Evolutionary conservation across 176 grass and related monocot species (phyloP), one percentile per base, ranked within the genome.

Genomic region (Triticum dicoccoides): DNA sequence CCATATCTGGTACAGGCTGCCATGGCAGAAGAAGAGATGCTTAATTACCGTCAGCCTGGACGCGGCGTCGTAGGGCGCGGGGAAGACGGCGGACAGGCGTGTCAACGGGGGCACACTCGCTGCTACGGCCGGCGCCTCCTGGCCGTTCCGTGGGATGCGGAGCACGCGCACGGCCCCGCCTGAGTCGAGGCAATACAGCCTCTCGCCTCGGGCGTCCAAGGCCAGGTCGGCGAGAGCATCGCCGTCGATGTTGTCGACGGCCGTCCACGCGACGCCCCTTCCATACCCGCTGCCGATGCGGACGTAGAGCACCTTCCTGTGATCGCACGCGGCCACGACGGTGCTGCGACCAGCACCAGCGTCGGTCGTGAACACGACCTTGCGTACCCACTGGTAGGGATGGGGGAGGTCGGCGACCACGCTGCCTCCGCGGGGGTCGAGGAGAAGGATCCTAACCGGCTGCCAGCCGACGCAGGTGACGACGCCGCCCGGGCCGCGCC

Each of bases 361-460:
- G 32, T 54, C 7, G 6, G 87, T 56, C 39, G 75, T 41, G 56
- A 89, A 80, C 41, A 80, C 82, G 30, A 84, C 1, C 76, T 84
- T 89, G 30, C 0, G 27, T 29, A 79, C 81, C 1, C 2, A 23
- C n/a, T 34, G 0, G 23, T 11, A 0, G 4, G 9, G 59, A 79
- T 2, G 21, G 0, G 1, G 4, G 17, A 37, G 4, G 9, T 77
- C 3, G 75, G 56, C 13, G 7, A 41, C 11, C 39, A 41, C 30
- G 9, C 38, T 10, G n/a, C 59, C 2, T 54, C 51, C 18, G 54
- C 30, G 38, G 6, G 15, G 75, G 1, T 71, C 63, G 21, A 71
- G 11, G 47, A 89, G 65, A 27, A 51, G 20, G 30, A 84, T 49
- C 38, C 14, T 3, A 9, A 11, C 8, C 5, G 30, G 0, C 11